phyloP scores from a whole-genome alignment of 352 stramenopile genomes.

The Phytopythium litorale region DNA sequence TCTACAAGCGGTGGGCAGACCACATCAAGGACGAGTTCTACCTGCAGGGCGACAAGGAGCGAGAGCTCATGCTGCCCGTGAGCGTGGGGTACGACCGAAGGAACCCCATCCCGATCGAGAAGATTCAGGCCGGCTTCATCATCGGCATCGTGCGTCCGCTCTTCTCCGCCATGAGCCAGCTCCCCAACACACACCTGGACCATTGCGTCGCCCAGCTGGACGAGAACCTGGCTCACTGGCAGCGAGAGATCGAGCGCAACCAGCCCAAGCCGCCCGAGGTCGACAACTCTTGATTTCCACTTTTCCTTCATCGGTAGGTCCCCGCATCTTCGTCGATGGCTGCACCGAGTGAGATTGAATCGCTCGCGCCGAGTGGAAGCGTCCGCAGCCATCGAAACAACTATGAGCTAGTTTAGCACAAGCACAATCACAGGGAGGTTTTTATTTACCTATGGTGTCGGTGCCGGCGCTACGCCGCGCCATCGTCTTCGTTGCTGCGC shows the following conservation, averaged over 20 bases:
- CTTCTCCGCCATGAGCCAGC: conserved; percentile 50
- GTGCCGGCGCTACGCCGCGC: background rate
- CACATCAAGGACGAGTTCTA: conserved; percentile 94
- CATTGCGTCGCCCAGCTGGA: conserved; percentile 71
- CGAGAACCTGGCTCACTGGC: conserved; percentile 63
- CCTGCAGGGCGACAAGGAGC: conserved; percentile 93
- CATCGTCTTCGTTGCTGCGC: background rate
- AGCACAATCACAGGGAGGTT: background rate
- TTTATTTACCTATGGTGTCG: background rate
- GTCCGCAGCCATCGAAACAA: conserved; percentile 1
- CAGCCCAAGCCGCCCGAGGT: conserved; percentile 14
- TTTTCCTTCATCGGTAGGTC: background rate
- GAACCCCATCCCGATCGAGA: conserved; percentile 79
- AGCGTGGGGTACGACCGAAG: conserved; percentile 90
- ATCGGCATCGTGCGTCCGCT: conserved; percentile 88
- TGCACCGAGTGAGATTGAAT: conserved; percentile 1
- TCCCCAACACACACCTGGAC: conserved; percentile 45
- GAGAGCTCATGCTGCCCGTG: conserved; percentile 74
- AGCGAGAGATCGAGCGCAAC: conserved; percentile 55
- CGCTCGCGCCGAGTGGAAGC: background rate
- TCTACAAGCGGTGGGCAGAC: conserved; percentile 86
- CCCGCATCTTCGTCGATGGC: conserved; percentile 1
- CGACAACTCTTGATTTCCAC: background rate
- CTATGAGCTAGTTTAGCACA: conserved; percentile 2
- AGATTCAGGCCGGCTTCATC: conserved; percentile 94